Evolutionary conservation across 2,329 filamentous ascomycete species (phyloP).

Genomic region (Xylaria sp.): DNA sequence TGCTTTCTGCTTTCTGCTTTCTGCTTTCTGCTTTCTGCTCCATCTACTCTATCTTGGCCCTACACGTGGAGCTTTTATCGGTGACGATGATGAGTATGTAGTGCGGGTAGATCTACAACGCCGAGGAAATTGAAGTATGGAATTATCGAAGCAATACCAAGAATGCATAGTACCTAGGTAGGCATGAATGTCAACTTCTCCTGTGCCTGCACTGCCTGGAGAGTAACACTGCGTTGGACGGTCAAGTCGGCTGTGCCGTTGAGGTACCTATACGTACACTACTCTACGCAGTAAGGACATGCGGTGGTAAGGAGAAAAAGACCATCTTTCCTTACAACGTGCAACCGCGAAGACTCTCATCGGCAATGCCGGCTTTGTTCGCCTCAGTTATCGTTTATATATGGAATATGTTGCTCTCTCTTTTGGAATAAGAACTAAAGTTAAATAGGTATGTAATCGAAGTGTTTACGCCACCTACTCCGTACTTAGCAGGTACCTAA

Average conservation of each 20-base stretch:
- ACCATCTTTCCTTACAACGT: not conserved
- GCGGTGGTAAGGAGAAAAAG: conserved; percentile 6
- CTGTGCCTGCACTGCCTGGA: not conserved
- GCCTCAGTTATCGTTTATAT: conserved; percentile 4
- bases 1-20: no score
- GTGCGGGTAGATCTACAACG: no score
- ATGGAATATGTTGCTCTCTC: not conserved
- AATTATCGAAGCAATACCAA: conserved; percentile 10
- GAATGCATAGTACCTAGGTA: not conserved
- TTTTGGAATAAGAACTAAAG: no score
- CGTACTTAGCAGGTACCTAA: not conserved
- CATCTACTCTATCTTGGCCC: no score
- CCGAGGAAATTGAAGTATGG: conserved; percentile 15
- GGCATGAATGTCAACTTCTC: not conserved
- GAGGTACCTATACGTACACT: not conserved
- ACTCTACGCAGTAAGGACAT: not conserved
- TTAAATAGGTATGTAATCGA: no score
- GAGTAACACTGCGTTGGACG: conserved; percentile 22
- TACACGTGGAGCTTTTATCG: no score
- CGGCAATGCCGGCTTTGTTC: not conserved
- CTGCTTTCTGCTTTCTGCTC: no score
- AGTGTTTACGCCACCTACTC: not conserved
- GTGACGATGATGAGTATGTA: no score
- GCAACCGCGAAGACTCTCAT: not conserved
- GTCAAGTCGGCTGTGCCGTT: not conserved